phyloP scores from a whole-genome alignment of 306 rosid genomes.

The Lablab purpureus region DNA sequence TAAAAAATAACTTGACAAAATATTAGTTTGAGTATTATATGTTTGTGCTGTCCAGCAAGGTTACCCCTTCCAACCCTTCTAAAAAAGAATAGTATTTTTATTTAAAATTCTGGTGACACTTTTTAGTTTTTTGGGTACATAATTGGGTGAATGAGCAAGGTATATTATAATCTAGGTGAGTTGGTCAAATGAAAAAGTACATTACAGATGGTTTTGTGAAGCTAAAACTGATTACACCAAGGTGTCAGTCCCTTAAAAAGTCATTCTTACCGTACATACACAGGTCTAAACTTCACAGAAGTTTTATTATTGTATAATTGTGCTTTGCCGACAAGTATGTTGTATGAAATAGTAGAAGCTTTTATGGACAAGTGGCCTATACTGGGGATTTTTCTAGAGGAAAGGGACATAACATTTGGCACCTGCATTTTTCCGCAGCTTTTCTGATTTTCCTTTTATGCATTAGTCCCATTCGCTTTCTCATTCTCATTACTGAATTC shows the following conservation, averaged over 20 bases:
- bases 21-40: background rate
- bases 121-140: background rate
- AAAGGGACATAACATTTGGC: constrained; percentile 7
- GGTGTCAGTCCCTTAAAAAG: background rate
- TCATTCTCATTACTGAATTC: constrained; percentile 17
- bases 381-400: background rate
- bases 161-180: background rate
- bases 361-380: constrained; percentile 8
- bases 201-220: background rate
- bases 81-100: background rate
- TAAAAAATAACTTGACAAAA: background rate
- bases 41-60: background rate
- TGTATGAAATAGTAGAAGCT: background rate
- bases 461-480: constrained; percentile 20
- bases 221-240: background rate
- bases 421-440: constrained; percentile 19
- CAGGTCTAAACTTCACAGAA: background rate
- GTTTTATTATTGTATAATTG: background rate
- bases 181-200: background rate
- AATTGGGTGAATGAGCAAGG: constrained; percentile 1
- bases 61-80: background rate
- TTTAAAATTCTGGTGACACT: background rate
- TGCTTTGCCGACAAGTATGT: background rate
- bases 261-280: background rate
- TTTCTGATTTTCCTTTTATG: constrained; percentile 13